Percentiles rank a stretch among this genome's conserved stretches.
Conservation (phyloP, 306 rosid species). For the Oxytropis ochrocephala region DNA sequence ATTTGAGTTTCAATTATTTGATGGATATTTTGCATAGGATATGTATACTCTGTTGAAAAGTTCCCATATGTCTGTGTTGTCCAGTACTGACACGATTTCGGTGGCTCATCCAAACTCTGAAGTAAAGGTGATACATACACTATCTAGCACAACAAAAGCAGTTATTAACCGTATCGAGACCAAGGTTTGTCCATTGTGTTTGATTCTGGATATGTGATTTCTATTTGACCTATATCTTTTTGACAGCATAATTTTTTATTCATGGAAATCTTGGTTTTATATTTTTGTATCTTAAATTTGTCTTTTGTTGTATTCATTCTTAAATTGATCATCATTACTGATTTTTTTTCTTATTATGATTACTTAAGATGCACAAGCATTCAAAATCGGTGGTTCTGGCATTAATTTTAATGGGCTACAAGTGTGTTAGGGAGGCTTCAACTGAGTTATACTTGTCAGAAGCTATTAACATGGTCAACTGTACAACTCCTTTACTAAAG, state of each 20-base stretch:
- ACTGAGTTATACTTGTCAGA: constrained; percentile 58
- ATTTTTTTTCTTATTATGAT: constrained; percentile 23
- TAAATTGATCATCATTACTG: constrained; percentile 2
- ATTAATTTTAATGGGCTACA: constrained; percentile 59
- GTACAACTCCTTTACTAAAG: constrained; percentile 45
- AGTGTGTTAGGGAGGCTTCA: constrained; percentile 57
- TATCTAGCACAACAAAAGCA: constrained; percentile 54
- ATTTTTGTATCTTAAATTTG: not conserved
- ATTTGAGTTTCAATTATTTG: not conserved
- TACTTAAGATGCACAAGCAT: constrained; percentile 49
- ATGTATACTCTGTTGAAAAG: constrained; percentile 22
- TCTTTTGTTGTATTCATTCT: not conserved
- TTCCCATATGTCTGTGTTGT: constrained; percentile 26
- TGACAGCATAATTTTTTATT: not conserved
- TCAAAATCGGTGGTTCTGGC: constrained; percentile 61
- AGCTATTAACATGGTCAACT: constrained; percentile 56
- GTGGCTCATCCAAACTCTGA: constrained; percentile 35
- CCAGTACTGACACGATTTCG: constrained; percentile 40
- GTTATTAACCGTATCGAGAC: constrained; percentile 54
- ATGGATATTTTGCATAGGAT: not conserved
- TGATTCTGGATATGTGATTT: not conserved
- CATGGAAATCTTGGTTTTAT: constrained; percentile 5
- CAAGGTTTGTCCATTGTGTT: constrained; percentile 49
- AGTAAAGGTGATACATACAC: constrained; percentile 42
- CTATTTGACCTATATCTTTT: constrained; percentile 1